These are phyloP conservation scores for Salix brachista DNA, from an alignment of 345 rosid genomes.

Conservation along the genomic window DNA sequence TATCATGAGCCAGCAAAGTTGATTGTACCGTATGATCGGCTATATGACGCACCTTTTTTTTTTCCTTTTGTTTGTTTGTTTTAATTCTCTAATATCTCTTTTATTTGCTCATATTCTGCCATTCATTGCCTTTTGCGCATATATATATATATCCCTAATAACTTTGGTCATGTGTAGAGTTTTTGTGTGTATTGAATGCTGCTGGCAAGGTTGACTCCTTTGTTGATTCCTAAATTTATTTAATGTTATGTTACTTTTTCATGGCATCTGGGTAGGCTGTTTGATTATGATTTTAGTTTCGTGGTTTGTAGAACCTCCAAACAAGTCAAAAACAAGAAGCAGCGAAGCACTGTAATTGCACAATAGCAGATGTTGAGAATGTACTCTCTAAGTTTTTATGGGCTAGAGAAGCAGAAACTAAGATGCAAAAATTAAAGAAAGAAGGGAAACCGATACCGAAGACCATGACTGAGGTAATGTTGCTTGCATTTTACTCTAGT, in stretches of 20 bases:
- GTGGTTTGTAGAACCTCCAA: conserved; percentile 75
- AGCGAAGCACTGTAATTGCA: conserved; percentile 72
- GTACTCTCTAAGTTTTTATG: conserved; percentile 75
- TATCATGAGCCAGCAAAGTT: no score
- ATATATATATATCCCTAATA: no score
- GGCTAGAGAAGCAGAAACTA: conserved; percentile 80
- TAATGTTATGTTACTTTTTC: not conserved
- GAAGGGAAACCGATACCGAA: conserved; percentile 88
- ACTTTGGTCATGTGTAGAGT: no score
- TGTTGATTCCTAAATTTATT: not conserved
- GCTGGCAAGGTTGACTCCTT: not conserved
- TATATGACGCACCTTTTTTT: no score
- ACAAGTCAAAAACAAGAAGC: conserved; percentile 75
- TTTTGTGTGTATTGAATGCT: no score
- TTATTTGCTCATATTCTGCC: no score
- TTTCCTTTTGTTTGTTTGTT: no score
- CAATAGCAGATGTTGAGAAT: conserved; percentile 75
- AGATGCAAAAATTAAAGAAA: conserved; percentile 56
- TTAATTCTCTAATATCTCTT: no score
- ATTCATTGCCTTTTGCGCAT: no score
- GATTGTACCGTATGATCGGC: no score
- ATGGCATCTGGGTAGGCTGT: conserved; percentile 6
- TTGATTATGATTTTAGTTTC: conserved; percentile 46
- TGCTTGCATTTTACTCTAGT: conserved; percentile 6
- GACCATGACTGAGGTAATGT: conserved; percentile 72